phyloP scores from a whole-genome alignment of 345 rosid species.

The Erodium maritimum region DNA sequence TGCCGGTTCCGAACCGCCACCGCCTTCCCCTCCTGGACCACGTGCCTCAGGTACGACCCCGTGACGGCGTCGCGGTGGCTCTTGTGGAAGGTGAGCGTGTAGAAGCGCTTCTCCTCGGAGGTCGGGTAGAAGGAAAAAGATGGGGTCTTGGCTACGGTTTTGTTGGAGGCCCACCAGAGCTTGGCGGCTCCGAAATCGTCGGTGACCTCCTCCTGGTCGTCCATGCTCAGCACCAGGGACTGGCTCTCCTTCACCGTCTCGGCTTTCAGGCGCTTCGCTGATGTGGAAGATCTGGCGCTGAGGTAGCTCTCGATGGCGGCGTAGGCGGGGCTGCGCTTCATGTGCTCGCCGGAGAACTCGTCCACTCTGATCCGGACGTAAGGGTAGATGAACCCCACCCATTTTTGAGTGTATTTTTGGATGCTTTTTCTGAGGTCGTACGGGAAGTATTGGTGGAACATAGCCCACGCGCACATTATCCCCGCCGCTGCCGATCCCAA shows the following conservation, averaged over 20 bases:
- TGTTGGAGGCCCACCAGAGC: slow-evolving; percentile 42
- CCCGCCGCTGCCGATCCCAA: slow-evolving; percentile 51
- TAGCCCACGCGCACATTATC: slow-evolving; percentile 49
- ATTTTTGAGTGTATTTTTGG: slow-evolving; percentile 21
- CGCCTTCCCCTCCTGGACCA: slow-evolving; percentile 43
- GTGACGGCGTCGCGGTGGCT: slow-evolving; percentile 34
- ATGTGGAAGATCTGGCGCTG: slow-evolving; percentile 24
- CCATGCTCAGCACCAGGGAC: slow-evolving; percentile 40
- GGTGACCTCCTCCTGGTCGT: slow-evolving; percentile 33
- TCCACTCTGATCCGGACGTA: slow-evolving; percentile 37
- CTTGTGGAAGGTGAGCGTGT: slow-evolving; percentile 42
- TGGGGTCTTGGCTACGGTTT: slow-evolving; percentile 13
- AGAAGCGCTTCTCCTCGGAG: slow-evolving; percentile 37
- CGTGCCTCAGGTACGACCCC: slow-evolving; percentile 35
- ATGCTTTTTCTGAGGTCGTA: slow-evolving; percentile 33
- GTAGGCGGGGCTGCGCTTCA: slow-evolving; percentile 42
- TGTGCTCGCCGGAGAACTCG: slow-evolving; percentile 33
- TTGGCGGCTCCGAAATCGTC: slow-evolving; percentile 36
- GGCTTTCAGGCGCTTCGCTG: slow-evolving; percentile 38
- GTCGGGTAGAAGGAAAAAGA: slow-evolving; percentile 26
- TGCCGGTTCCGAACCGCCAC: slow-evolving; percentile 31
- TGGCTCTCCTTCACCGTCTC: slow-evolving; percentile 33
- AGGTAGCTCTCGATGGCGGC: slow-evolving; percentile 49
- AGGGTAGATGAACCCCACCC: slow-evolving; percentile 26
- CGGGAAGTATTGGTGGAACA: slow-evolving; percentile 44